phyloP scores from a whole-genome alignment of 495 filamentous ascomycete genomes.

The Aspergillus olivimuriae region DNA sequence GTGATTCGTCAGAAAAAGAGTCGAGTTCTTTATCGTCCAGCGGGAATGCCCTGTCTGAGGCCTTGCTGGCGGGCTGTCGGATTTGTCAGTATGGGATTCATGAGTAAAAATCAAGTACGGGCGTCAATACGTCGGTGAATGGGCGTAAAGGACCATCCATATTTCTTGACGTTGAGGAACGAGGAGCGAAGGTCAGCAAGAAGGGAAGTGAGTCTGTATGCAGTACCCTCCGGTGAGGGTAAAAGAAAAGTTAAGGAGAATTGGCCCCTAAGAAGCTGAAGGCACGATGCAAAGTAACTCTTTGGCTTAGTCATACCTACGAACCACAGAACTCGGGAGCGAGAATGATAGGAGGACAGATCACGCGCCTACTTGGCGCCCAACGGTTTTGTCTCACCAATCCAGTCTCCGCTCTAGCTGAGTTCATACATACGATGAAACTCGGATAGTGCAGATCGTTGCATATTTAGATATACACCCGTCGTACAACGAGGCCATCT shows the following conservation, averaged over 20 bases:
- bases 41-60: neutral
- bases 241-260: neutral
- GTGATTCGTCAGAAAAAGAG: slow-evolving; percentile 1
- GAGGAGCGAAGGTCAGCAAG: neutral
- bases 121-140: neutral
- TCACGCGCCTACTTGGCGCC: no score
- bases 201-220: neutral
- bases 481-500: no score
- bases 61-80: neutral
- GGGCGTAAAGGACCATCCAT: neutral
- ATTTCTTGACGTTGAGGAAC: neutral
- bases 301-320: no score
- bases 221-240: neutral
- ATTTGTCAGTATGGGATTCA: neutral
- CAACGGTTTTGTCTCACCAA: no score
- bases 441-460: no score
- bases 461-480: no score
- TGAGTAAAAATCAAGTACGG: neutral
- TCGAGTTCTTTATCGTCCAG: neutral
- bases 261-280: no score
- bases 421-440: no score
- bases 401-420: no score
- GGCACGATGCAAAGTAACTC: no score
- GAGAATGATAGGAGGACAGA: no score
- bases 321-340: no score